Base-by-base conservation (phyloP, 768 basidiomycete genomes). In the Mycena vitilis region DNA sequence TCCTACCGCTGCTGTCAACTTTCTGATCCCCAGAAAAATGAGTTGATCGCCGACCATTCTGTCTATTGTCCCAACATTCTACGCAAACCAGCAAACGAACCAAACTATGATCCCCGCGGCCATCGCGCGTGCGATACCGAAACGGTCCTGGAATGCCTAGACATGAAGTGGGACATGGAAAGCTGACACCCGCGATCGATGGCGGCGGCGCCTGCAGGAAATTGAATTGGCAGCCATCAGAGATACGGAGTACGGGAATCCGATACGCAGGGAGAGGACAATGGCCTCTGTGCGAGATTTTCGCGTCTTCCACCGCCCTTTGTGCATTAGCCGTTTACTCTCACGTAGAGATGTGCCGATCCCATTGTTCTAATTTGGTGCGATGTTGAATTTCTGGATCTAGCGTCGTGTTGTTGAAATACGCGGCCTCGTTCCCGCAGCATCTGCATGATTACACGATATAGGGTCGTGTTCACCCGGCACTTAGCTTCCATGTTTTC, bases 31-130 rank as follows among this genome's bases (percentile, higher is more conserved):
- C 42, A 54, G n/a, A 34, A 36, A n/a, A 30, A 30, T 11, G 20
- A 23, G 18, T 47, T 56, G 54, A 56, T 56, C 54, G 9, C 54
- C 54, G 54, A 47, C 20, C 30, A 16, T 57, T 23, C 56, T n/a
- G n/a, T n/a, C n/a, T n/a, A n/a, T n/a, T n/a, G n/a, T 18, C 15
- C 40, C 57, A 30, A 34, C 45, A 42, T 58, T 45, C 42, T 20
- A 12, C n/a, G 2, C 47, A 9, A n/a, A 48, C 47, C 30, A 20
- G 37, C 16, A 59, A 58, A 59, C 57, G 57, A 59, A 59, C 57
- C 45, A 34, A 59, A 34, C 57, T 20, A 23, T 59, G 57, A 59
- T 59, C 2, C 18, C 57, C 57, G 57, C 30, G 57, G 57, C 57
- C 44, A 59, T 47, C 45, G 44, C 25, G 18, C 51, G 13, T 30